Evolutionary conservation across 2,329 filamentous ascomycete species (phyloP).

Genomic region (Hypoxylon sp.): DNA sequence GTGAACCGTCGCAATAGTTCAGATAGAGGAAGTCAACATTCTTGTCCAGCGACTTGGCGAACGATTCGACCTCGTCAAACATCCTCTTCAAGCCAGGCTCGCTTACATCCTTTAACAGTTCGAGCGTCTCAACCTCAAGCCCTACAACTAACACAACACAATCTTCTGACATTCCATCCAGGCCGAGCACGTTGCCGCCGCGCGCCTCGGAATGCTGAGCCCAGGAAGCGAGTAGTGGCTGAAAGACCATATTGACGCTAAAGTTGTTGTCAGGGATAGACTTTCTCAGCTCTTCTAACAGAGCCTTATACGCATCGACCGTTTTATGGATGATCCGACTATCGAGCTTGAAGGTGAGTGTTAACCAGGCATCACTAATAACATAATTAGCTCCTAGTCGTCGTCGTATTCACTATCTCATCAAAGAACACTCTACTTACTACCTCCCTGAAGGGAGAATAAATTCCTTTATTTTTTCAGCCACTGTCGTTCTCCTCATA

Average conservation of each 20-base stretch:
- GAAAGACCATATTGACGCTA: conserved; percentile 29
- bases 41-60: conserved; percentile 27
- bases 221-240: conserved; percentile 37
- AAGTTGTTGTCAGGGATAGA: conserved; percentile 36
- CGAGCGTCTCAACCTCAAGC: conserved; percentile 30
- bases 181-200: conserved; percentile 41
- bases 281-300: conserved; percentile 34
- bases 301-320: conserved; percentile 19
- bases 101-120: conserved; percentile 20
- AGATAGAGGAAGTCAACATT: conserved; percentile 33
- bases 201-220: conserved; percentile 23
- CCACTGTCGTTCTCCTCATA: conserved; percentile 31
- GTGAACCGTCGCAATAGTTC: conserved; percentile 51
- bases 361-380: conserved; percentile 40
- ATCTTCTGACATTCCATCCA: conserved; percentile 28
- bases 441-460: conserved; percentile 33
- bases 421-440: conserved; percentile 24
- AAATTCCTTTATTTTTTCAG: conserved; percentile 34
- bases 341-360: conserved; percentile 44
- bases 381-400: conserved; percentile 15
- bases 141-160: conserved; percentile 28
- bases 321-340: conserved; percentile 36
- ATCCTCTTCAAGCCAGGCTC: conserved; percentile 21
- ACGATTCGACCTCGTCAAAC: conserved; percentile 28
- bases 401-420: not conserved